Evolutionary conservation across 805 yeast genomes (phyloP).

Genomic region (Wickerhamomyces chaumierensis): DNA sequence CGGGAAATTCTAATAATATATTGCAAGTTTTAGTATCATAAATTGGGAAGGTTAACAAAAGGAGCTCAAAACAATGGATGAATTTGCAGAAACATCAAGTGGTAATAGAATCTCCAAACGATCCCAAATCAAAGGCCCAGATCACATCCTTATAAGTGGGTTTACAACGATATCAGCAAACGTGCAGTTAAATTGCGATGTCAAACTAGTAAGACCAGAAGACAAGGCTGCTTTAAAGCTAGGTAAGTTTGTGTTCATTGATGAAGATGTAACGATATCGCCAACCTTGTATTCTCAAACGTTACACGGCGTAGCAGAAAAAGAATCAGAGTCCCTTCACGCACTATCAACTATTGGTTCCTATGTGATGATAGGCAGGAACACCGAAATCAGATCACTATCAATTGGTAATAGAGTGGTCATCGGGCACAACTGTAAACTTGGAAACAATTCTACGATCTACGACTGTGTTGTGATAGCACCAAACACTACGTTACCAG

Average conservation of each 20-base stretch:
- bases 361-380: conserved; percentile 30
- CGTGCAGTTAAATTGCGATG: conserved; percentile 17
- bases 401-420: conserved; percentile 38
- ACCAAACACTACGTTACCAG: conserved; percentile 29
- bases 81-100: conserved; percentile 31
- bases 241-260: conserved; percentile 36
- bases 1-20: too few species aligned
- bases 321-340: too few species aligned
- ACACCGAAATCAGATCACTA: conserved; percentile 23
- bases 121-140: conserved; percentile 32
- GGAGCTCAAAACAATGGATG: neutral
- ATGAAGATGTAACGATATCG: conserved; percentile 17
- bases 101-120: conserved; percentile 38
- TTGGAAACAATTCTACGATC: conserved; percentile 27
- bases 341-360: conserved; percentile 34
- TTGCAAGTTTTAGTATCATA: too few species aligned
- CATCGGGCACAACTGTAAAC: conserved; percentile 29
- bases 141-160: conserved; percentile 34
- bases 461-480: conserved; percentile 42
- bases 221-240: conserved; percentile 25
- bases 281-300: conserved; percentile 18
- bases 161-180: conserved; percentile 28
- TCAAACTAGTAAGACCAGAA: conserved; percentile 22
- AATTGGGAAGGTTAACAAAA: too few species aligned
- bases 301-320: too few species aligned